Percentiles rank a stretch among this genome's conserved stretches.
phyloP scores from a whole-genome alignment of 1,284 basidiomycete genomes.

The Trichosporon coremiiforme region DNA sequence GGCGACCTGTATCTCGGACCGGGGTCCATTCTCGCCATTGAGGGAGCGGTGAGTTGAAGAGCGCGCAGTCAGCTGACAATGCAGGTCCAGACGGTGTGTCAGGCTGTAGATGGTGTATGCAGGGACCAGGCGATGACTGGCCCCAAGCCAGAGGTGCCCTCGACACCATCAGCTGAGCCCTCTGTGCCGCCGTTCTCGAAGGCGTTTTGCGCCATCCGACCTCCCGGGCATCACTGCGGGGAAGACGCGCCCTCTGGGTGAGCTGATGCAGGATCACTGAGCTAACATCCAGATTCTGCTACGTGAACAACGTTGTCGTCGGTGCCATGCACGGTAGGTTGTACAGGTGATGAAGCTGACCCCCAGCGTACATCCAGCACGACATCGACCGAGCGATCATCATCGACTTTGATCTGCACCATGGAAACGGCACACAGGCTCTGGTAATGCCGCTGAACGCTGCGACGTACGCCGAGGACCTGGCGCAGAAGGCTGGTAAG shows the following conservation, averaged over 20 bases:
- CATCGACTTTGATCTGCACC: constrained; percentile 92
- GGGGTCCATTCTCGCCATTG: constrained; percentile 60
- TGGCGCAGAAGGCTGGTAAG: constrained; percentile 60
- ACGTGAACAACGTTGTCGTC: constrained; percentile 89
- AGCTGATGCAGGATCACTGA: too few relatives aligned
- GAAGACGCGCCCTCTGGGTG: constrained; percentile 80
- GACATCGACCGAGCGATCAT: constrained; percentile 78
- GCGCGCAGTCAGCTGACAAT: constrained; percentile 63
- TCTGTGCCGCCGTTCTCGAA: constrained; percentile 49
- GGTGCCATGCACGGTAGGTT: constrained; percentile 80
- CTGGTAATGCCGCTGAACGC: constrained; percentile 91
- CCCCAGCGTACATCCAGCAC: constrained; percentile 74
- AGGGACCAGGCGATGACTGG: constrained; percentile 16
- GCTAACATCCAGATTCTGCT: constrained; percentile 66
- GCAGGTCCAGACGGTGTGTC: constrained; percentile 67
- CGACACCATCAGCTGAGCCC: constrained; percentile 33
- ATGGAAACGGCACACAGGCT: constrained; percentile 92
- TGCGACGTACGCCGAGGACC: constrained; percentile 70
- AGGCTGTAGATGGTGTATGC: constrained; percentile 70
- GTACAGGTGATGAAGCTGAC: background rate
- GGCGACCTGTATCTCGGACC: constrained; percentile 71
- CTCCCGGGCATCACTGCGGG: constrained; percentile 89
- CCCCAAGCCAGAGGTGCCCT: constrained; percentile 26
- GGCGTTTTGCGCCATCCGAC: constrained; percentile 80
- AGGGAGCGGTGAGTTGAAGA: constrained; percentile 59